Evolutionary conservation across 139 green algal species (phyloP).

Genomic region (Trebouxia sp.): DNA sequence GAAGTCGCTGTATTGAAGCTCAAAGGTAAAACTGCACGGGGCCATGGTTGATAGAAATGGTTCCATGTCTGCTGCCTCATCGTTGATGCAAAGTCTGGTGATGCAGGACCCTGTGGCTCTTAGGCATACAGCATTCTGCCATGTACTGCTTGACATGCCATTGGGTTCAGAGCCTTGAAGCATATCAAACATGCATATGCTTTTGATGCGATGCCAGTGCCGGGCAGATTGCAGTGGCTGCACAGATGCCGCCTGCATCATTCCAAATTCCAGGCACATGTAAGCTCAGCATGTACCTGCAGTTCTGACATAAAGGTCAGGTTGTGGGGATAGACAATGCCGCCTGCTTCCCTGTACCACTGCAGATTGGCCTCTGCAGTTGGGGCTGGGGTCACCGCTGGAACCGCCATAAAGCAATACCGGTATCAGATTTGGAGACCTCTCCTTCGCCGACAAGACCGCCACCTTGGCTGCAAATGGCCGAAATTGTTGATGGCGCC

Average conservation of each 20-base stretch:
- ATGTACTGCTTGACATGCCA: background rate
- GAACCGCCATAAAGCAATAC: background rate
- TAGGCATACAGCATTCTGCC: background rate
- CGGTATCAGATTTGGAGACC: background rate
- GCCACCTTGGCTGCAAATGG: background rate
- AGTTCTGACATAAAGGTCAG: slow-evolving; percentile 17
- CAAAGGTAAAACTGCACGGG: too few relatives aligned
- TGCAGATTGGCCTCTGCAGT: background rate
- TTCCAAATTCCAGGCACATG: background rate
- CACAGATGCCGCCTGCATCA: too few relatives aligned
- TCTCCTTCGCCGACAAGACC: slow-evolving; percentile 7
- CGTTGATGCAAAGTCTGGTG: too few relatives aligned
- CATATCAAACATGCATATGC: background rate
- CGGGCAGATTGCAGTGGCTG: too few relatives aligned
- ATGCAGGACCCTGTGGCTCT: background rate
- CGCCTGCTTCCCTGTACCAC: background rate
- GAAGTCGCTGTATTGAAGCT: too few relatives aligned
- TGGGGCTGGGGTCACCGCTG: background rate
- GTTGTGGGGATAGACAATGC: slow-evolving; percentile 16
- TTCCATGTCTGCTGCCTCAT: too few relatives aligned
- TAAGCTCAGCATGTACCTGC: background rate
- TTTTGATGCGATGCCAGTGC: too few relatives aligned
- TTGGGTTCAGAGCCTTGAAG: too few relatives aligned
- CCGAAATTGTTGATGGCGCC: background rate
- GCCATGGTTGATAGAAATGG: too few relatives aligned